Evolutionary conservation across 305 asterid genomes (phyloP), one percentile per base, ranked within the genome.

Genomic region (Ilex paraguariensis): DNA sequence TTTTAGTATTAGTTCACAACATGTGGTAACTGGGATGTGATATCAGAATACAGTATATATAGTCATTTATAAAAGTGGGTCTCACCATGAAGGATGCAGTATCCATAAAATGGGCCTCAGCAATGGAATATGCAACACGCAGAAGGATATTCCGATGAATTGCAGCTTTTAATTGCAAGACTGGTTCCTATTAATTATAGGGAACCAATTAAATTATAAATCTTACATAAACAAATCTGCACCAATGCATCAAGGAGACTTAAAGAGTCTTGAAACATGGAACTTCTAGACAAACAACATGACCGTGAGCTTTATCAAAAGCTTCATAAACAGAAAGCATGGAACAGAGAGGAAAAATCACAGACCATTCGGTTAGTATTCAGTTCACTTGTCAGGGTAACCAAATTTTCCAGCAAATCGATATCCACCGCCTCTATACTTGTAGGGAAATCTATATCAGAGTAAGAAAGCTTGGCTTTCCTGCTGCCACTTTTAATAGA

Each of bases 61-160:
- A 15, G 54, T 31, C 31, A 54, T 49, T 28, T 40, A 32, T 71
- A 40, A 30, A 28, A 62, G 60, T 57, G 66, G 55, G 57, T 11
- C 75, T 66, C 57, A 87, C 95, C 90, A 72, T 61, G 62, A 79
- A 86, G 65, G 95, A 78, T 39, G 82, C 70, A 16, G 69, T 65
- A 60, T 85, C 82, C 68, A 94, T 81, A 70, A 86, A 77, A 62
- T 73, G 83, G 57, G 87, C 77, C 71, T 81, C 86, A 60, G 84
- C 87, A 62, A 77, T 76, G 60, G 82, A 74, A 65, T 84, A 87
- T 70, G 80, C 72, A 57, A 84, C 69, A 46, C 86, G 87, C 65
- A 77, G 70, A 44, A 94, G 82, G 67, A 86, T 69, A 86, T 81
- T 86, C 73, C 75, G 82, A 74, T 82, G 79, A 42, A 88, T 60